Evolutionary conservation across 2,329 filamentous ascomycete genomes (phyloP), one percentile per base, ranked within the genome.

Genomic region (Aspergillus tubingensis): DNA sequence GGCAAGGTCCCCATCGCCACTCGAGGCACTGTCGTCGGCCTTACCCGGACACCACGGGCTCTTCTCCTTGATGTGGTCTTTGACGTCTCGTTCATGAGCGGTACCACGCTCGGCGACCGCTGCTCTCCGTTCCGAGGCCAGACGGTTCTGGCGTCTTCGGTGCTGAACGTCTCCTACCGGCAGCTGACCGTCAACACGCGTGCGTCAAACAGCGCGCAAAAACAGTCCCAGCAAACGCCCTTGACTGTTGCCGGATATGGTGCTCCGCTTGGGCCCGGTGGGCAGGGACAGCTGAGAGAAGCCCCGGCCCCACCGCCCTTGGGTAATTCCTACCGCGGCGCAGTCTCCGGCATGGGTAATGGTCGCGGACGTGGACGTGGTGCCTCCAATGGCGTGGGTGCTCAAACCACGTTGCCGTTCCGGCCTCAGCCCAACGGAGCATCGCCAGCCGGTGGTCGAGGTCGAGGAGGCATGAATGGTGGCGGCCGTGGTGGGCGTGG

Each of bases 11-110:
- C 95, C 1, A 96, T 99, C 69, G 93, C 91, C 38, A 91, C 91
- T 56, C 87, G 90, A 57, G 95, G 96, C 69, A 98, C 95, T 1
- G 91, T 99, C n/a, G 89, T 96, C 59, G 95, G 95, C 38, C 90
- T 97, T 72, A 97, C 92, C 62, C 89, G 91, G 58, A 97, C 93
- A 30, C 85, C 92, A 19, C 90, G 91, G 58, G 89, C 89, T 25
- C 86, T 91, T 50, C 83, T 97, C 60, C 83, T 99, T 39, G 95
- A 99, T 74, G 86, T 98, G 59, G 88, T 99, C 7, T 99, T 96
- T 77, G 96, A 99, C 74, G 86, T 87, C 11, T 90, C 92, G 0
- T 99, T 99, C 77, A 98, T 99, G 93, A 96, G 92, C 72, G 95
- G 95, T 64, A 97, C 93, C 1, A 95, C 91, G 0, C 84, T 99